Percentiles rank a stretch among this genome's conserved stretches.
These are phyloP conservation scores for Talaromyces nanjingensis DNA, from an alignment of 495 filamentous ascomycete species.

Conservation along the genomic window DNA sequence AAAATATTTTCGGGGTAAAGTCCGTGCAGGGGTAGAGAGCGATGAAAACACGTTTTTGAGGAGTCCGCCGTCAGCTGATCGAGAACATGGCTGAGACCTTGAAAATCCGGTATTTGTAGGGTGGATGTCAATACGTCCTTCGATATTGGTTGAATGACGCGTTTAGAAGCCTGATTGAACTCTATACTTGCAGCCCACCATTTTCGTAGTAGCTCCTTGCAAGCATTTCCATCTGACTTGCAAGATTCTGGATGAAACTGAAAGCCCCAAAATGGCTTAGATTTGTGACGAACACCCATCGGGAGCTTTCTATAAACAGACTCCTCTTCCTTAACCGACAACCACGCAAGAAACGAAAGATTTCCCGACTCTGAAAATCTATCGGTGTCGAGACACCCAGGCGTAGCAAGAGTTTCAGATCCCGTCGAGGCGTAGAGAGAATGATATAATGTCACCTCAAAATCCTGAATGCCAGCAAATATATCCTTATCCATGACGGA, in stretches of 20 bases:
- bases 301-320: slow-evolving; percentile 40
- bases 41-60: slow-evolving; percentile 20
- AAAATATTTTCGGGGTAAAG: slow-evolving; percentile 28
- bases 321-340: slow-evolving; percentile 19
- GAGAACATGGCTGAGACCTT: slow-evolving; percentile 29
- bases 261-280: slow-evolving; percentile 79
- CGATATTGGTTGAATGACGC: slow-evolving; percentile 10
- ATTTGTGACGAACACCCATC: slow-evolving; percentile 65
- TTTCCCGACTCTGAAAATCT: background rate
- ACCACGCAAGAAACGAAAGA: slow-evolving; percentile 32
- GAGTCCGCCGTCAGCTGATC: slow-evolving; percentile 30
- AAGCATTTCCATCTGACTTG: slow-evolving; percentile 65
- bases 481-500: slow-evolving; percentile 43
- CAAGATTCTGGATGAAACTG: slow-evolving; percentile 96
- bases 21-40: slow-evolving; percentile 16
- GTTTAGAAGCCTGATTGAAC: slow-evolving; percentile 31
- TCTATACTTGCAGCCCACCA: slow-evolving; percentile 57
- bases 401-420: background rate
- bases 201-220: slow-evolving; percentile 58
- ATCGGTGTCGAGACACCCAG: background rate
- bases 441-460: slow-evolving; percentile 82
- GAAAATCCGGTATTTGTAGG: slow-evolving; percentile 5
- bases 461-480: slow-evolving; percentile 45
- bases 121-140: background rate
- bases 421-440: slow-evolving; percentile 62